Percentiles rank a stretch among this genome's conserved stretches.
Evolutionary conservation across 352 stramenopile species (phyloP).

Genomic region (Globisporangium paddicum): DNA sequence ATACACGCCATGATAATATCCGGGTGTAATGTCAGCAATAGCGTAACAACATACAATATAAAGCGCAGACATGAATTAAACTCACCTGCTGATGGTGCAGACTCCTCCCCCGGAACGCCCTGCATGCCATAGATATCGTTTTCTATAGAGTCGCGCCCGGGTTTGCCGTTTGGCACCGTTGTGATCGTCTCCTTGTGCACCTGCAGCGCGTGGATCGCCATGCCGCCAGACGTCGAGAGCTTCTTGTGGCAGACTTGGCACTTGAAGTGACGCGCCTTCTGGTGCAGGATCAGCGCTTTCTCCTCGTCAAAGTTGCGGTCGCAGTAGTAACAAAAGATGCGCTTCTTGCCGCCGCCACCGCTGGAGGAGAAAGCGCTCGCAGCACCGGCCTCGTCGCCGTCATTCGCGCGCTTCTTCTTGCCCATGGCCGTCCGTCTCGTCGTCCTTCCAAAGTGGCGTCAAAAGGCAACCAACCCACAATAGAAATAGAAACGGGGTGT

Average conservation of each 20-base stretch:
- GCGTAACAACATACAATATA: background rate
- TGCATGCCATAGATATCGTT: constrained; percentile 91
- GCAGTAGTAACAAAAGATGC: constrained; percentile 93
- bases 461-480: background rate
- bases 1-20: background rate
- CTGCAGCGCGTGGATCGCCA: constrained; percentile 86
- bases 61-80: constrained; percentile 2
- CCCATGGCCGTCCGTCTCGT: constrained; percentile 33
- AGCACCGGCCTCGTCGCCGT: constrained; percentile 20
- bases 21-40: background rate
- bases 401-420: constrained; percentile 83
- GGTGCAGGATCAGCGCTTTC: constrained; percentile 90
- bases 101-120: constrained; percentile 56
- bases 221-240: constrained; percentile 85
- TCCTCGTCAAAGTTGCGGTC: constrained; percentile 90
- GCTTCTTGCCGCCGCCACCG: constrained; percentile 32
- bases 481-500: background rate
- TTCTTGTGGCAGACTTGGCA: constrained; percentile 90
- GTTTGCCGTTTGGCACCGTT: constrained; percentile 83
- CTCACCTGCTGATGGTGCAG: constrained; percentile 13
- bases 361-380: constrained; percentile 1
- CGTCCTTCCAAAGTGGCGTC: constrained; percentile 4
- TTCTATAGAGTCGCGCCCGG: constrained; percentile 70
- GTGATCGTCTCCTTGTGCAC: constrained; percentile 86
- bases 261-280: constrained; percentile 92